Conservation (phyloP, 805 yeast genomes). For the Ogataea saltuana region DNA sequence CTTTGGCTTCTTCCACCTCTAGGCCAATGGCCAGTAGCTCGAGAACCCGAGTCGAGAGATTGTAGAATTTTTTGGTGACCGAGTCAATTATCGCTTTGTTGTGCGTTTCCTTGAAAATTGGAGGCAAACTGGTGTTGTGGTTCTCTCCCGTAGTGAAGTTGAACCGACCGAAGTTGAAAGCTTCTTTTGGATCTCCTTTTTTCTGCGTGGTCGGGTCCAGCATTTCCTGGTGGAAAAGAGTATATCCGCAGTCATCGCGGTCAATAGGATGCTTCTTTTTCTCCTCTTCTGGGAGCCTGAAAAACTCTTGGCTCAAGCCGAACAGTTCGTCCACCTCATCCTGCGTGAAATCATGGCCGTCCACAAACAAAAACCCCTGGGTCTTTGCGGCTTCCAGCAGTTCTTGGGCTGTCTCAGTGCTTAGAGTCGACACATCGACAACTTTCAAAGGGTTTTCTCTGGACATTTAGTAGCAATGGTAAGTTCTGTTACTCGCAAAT, state of each 20-base stretch:
- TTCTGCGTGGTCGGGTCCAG: constrained; percentile 35
- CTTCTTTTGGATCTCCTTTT: constrained; percentile 65
- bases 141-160: constrained; percentile 47
- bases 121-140: constrained; percentile 46
- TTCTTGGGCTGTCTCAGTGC: constrained; percentile 38
- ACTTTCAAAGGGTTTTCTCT: constrained; percentile 43
- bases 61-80: constrained; percentile 7
- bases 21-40: constrained; percentile 59
- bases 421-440: constrained; percentile 41
- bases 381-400: constrained; percentile 47
- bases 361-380: constrained; percentile 53
- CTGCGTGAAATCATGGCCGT: constrained; percentile 52
- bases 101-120: constrained; percentile 42
- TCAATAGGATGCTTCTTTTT: constrained; percentile 39
- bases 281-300: constrained; percentile 37
- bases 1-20: constrained; percentile 49
- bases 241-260: constrained; percentile 46
- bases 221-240: constrained; percentile 38
- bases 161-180: constrained; percentile 60
- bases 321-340: constrained; percentile 39
- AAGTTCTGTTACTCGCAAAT: too few relatives aligned
- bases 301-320: constrained; percentile 40
- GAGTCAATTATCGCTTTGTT: constrained; percentile 39
- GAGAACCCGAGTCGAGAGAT: constrained; percentile 30
- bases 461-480: not conserved